Evolutionary conservation across 768 basidiomycete genomes (phyloP).

Genomic region (Boletus barrowsii): DNA sequence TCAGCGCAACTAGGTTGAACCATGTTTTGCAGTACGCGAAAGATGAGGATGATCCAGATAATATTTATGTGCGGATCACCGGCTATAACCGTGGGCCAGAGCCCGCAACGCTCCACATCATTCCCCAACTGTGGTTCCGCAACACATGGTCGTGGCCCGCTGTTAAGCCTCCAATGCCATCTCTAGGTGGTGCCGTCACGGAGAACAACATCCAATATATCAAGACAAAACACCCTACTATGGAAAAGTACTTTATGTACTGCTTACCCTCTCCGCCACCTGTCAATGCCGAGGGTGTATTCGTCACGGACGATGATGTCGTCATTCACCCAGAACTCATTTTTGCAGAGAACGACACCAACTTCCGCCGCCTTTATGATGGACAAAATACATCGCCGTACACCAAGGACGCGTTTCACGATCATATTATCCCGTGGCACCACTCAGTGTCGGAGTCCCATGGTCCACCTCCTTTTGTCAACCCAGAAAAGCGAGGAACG

Average conservation of each 20-base stretch:
- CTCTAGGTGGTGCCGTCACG: conserved; percentile 49
- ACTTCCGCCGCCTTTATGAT: conserved; percentile 87
- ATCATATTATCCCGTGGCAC: conserved; percentile 89
- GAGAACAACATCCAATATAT: conserved; percentile 56
- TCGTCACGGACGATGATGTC: conserved; percentile 63
- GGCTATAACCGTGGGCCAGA: conserved; percentile 96
- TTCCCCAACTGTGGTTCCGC: conserved; percentile 96
- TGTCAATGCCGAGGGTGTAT: conserved; percentile 66
- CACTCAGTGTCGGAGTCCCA: conserved; percentile 45
- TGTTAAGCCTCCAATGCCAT: conserved; percentile 64
- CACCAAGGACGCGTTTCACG: conserved; percentile 98
- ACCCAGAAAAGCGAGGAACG: conserved; percentile 83
- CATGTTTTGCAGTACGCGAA: conserved; percentile 78
- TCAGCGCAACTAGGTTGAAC: background rate
- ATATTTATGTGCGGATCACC: conserved; percentile 89
- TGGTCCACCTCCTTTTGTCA: conserved; percentile 53
- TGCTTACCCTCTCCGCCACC: conserved; percentile 92
- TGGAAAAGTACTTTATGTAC: conserved; percentile 80
- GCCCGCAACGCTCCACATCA: conserved; percentile 86
- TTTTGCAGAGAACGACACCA: conserved; percentile 98
- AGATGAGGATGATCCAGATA: conserved; percentile 88
- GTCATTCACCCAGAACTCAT: conserved; percentile 70
- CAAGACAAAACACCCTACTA: conserved; percentile 66
- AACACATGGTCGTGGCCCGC: conserved; percentile 97
- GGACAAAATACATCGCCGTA: conserved; percentile 79